Base-by-base conservation (phyloP, 108 stramenopile genomes). In the Mediolabrus comicus region DNA sequence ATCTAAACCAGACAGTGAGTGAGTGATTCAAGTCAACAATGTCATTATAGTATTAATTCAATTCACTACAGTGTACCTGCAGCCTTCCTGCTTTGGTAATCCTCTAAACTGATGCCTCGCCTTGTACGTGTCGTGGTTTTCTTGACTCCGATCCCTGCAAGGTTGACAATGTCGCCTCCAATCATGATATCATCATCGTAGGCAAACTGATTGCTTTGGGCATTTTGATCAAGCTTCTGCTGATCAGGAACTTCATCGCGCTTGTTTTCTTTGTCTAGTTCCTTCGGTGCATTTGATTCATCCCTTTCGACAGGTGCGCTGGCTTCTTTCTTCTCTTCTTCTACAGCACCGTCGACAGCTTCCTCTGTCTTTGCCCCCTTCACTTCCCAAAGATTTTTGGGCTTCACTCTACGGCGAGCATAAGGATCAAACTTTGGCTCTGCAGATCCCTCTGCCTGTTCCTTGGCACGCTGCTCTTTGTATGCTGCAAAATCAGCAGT, bases 321-420 rank as follows among this genome's bases (percentile, higher is more conserved):
- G 13, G 83, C 36, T 25, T 87, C 88, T 46, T 66, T 72, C 31
- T 87, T 81, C 65, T 81, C 78, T 69, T 87, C 85, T 54, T 87
- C 83, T 5, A 63, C 54, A 56, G 71, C 73, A 7, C 60, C 49
- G n/a, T 77, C 72, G 33, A 77, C 73, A 24, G 75, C 75, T 33
- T 81, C 73, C 34, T 82, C 76, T 5, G 75, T 53, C 49, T 78
- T 83, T 49, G 88, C 85, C 6, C 91, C 90, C 3, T 65, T 69
- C 3, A 95, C 94, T 54, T 92, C 86, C 94, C 94, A 95, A 31
- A 95, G 80, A 77, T 89, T 91, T 82, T 95, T 89, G 38, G 94
- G 94, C 77, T 92, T 95, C 26, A 88, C 87, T 71, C 83, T 88
- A 17, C 94, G 89, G 19, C 94, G 87, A 24, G 91, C 91, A 65